A percentile compares a stretch with the other conserved stretches of the same genome.
phyloP scores from a whole-genome alignment of 352 stramenopile genomes.

The Phytophthora brassicae region DNA sequence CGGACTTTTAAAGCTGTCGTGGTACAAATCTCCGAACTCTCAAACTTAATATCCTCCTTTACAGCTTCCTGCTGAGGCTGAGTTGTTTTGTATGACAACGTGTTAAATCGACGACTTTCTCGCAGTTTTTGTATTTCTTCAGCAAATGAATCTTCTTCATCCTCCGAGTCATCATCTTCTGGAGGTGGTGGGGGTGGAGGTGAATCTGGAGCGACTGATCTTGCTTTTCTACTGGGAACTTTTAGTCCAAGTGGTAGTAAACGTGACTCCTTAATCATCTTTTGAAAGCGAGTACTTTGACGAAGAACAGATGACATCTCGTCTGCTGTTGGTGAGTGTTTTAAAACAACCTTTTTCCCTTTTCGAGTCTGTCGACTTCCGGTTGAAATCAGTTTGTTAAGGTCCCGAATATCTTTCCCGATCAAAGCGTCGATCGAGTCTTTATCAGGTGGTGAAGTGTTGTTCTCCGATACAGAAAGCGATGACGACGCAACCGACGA shows the following conservation, averaged over 20 bases:
- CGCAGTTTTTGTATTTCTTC: conserved; percentile 43
- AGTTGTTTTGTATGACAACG: conserved; percentile 13
- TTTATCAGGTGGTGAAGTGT: conserved; percentile 19
- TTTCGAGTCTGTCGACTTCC: conserved; percentile 6
- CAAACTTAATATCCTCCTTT: conserved; percentile 5
- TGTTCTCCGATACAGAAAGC: conserved; percentile 30
- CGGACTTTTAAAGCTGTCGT: conserved; percentile 27
- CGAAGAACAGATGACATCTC: conserved; percentile 32
- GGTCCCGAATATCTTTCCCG: conserved; percentile 41
- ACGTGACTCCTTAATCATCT: not conserved
- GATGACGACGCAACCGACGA: conserved; percentile 18
- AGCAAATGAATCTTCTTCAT: conserved; percentile 51
- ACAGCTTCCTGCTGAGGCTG: conserved; percentile 16
- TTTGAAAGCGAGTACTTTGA: conserved; percentile 39
- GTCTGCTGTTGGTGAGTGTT: conserved; percentile 31
- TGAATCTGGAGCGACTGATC: conserved; percentile 4
- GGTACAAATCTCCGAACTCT: conserved; percentile 10
- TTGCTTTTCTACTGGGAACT: conserved; percentile 2
- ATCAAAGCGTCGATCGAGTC: conserved; percentile 56
- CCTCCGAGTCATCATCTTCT: conserved; percentile 13
- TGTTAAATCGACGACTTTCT: conserved; percentile 14
- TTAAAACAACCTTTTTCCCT: not conserved
- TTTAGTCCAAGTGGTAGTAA: conserved; percentile 15
- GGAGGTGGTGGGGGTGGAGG: conserved; percentile 22
- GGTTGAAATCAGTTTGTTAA: conserved; percentile 43